A percentile compares a stretch with the other conserved stretches of the same genome.
Conservation (phyloP, 345 rosid species). For the Kernera saxatilis region DNA sequence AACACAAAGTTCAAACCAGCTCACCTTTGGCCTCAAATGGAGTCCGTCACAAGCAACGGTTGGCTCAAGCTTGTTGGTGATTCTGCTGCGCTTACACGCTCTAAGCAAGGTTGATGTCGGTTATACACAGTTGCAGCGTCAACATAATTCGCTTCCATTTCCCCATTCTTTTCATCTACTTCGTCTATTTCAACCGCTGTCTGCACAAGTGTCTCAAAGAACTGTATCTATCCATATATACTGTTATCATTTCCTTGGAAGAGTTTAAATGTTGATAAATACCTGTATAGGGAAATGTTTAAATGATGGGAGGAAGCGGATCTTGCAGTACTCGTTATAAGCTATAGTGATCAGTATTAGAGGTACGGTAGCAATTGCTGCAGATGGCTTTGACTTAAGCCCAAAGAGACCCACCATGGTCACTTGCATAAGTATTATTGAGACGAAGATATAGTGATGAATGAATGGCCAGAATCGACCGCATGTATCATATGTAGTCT, state of each 20-base stretch:
- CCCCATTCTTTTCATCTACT: conserved; percentile 44
- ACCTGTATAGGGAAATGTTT: conserved; percentile 56
- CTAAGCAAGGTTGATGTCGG: conserved; percentile 43
- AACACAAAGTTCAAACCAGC: neutral
- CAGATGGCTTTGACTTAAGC: conserved; percentile 82
- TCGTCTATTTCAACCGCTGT: conserved; percentile 72
- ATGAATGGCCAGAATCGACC: conserved; percentile 77
- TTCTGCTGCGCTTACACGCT: conserved; percentile 27
- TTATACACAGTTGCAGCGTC: conserved; percentile 51
- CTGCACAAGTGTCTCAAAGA: conserved; percentile 37
- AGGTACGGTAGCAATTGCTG: conserved; percentile 71
- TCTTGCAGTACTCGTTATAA: conserved; percentile 89
- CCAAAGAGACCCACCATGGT: conserved; percentile 91
- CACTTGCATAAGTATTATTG: conserved; percentile 85
- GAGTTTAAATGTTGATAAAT: neutral
- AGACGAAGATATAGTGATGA: conserved; percentile 63
- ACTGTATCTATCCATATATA: neutral
- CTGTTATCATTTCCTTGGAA: neutral
- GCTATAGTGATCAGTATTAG: conserved; percentile 57
- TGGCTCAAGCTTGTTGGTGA: conserved; percentile 38
- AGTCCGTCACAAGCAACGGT: conserved; percentile 34
- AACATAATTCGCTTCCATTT: conserved; percentile 39
- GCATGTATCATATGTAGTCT: conserved; percentile 62
- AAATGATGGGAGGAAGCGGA: conserved; percentile 80
- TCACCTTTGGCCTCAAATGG: neutral